Base-by-base conservation (phyloP, 2,329 filamentous ascomycete genomes). In the Hansfordia pulvinata region DNA sequence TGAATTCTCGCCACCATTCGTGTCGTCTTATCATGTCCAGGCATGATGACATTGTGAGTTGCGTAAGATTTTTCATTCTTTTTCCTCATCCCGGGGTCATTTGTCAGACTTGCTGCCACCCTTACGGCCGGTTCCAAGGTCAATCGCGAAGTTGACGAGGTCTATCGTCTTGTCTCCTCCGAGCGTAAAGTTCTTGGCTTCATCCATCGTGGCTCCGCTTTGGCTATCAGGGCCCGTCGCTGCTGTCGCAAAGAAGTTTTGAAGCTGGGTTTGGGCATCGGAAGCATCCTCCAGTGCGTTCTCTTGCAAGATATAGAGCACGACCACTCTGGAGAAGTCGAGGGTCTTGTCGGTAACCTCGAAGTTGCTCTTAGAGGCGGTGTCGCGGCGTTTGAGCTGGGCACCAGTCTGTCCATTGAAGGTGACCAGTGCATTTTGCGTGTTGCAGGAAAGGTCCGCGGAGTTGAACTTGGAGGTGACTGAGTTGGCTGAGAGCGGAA, bases 341-440 rank as follows among this genome's bases (percentile, higher is more conserved):
- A 76, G 50, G 1, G 62, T 59, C 26, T 68, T 56, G 30, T 74
- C 58, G 1, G 66, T 68, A 9, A 70, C 52, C 0, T 43, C 44
- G 26, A 75, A 75, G 30, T 42, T 28, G 30, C 38, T 11, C 36
- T 39, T 24, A 37, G 31, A 12, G 34, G 35, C 10, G 35, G 39
- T 29, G 35, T 37, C 14, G 33, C 39, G 19, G 27, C 41, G 41
- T 11, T 50, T 49, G 10, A 44, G 36, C 17, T 58, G 51, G 4
- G 51, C 45, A 3, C 56, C n/a, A n/a, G n/a, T 51, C 29, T 51
- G 50, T 4, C 76, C 77, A 38, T 81, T 69, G 49, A 94, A 93
- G 0, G 81, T 84, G 10, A 96, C 77, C 4, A 98, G 63, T 0
- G 84, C 77, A 42, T 96, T 96, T 48, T 94, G 79, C 0, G 76